A percentile compares a stretch with the other conserved stretches of the same genome.
phyloP scores from a whole-genome alignment of 1,284 basidiomycete species.

The Phlebopus sp. region DNA sequence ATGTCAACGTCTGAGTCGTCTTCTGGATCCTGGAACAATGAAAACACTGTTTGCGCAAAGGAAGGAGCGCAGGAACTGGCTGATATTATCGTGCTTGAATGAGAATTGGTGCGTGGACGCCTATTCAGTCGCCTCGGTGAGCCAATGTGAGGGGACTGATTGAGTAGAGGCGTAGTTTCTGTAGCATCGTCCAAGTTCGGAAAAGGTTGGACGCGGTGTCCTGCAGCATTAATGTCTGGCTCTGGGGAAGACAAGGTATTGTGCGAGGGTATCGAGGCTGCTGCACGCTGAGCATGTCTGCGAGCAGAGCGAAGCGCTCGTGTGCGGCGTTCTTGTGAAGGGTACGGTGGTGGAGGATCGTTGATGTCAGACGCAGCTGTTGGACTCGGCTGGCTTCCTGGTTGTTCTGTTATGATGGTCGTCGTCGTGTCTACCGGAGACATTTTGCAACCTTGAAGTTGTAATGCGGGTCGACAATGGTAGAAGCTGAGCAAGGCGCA shows the following conservation, averaged over 20 bases:
- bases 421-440: constrained; percentile 1
- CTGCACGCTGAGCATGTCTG: constrained; percentile 33
- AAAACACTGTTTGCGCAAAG: constrained; percentile 62
- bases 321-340: constrained; percentile 48
- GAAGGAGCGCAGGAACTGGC: constrained; percentile 53
- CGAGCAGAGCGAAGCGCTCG: constrained; percentile 32
- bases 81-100: constrained; percentile 50
- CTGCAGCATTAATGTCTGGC: constrained; percentile 23
- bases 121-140: constrained; percentile 25
- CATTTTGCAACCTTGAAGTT: constrained; percentile 10
- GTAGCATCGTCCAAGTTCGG: constrained; percentile 24
- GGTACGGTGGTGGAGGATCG: constrained; percentile 70
- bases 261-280: constrained; percentile 23
- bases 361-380: constrained; percentile 19
- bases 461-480: too few relatives aligned
- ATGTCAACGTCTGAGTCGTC: constrained; percentile 39
- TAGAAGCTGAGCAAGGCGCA: background rate
- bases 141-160: constrained; percentile 15
- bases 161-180: constrained; percentile 45
- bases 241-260: constrained; percentile 35
- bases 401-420: constrained; percentile 2
- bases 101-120: constrained; percentile 52
- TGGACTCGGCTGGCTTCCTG: constrained; percentile 13
- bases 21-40: constrained; percentile 53
- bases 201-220: constrained; percentile 8